Evolutionary conservation across 2,329 filamentous ascomycete species (phyloP), one percentile per base, ranked within the genome.

Genomic region (Penicillium sp.): DNA sequence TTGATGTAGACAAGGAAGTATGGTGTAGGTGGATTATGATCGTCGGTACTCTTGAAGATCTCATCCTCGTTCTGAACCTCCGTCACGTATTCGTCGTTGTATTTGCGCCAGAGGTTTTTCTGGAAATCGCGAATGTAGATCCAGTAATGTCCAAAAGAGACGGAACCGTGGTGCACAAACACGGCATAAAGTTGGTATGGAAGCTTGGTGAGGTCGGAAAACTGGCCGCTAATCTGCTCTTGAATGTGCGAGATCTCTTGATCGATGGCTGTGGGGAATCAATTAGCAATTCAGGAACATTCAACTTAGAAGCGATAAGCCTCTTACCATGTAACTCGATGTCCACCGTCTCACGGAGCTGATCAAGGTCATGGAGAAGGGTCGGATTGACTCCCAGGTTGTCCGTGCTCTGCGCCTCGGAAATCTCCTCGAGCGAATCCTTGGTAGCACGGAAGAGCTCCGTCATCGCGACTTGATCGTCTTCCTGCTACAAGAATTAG

Each of bases 91-190:
- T 85, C 85, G 62, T 98, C 93, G 65, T 98, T 98, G 75, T 96
- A 98, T 62, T 88, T 89, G 48, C 90, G 84, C 90, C 93, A 98
- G 18, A 90, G 75, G 33, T 83, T 73, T 40, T 82, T 80, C 55
- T 84, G 80, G 66, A 95, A 95, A 71, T 97, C 93, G 62, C 84
- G 87, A 54, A 98, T 94, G 79, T 90, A 96, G 39, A 96, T 89
- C 85, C 89, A 96, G 71, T 97, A 98, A 68, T 98, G 93, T 0
- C 93, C 93, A 39, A 84, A 84, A 39, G 76, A 79, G 36, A 84
- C 77, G 27, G 69, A 71, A 28, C 78, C 78, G 18, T 86, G 84
- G 66, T 98, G 93, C 60, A 95, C 91, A 62, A 98, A 95, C 29
- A 96, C 86, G 0, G 91, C 88, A 58, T 96, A 90, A 4, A 98